Evolutionary conservation across 108 stramenopile species (phyloP).

Genomic region (Nitzschia sp.): DNA sequence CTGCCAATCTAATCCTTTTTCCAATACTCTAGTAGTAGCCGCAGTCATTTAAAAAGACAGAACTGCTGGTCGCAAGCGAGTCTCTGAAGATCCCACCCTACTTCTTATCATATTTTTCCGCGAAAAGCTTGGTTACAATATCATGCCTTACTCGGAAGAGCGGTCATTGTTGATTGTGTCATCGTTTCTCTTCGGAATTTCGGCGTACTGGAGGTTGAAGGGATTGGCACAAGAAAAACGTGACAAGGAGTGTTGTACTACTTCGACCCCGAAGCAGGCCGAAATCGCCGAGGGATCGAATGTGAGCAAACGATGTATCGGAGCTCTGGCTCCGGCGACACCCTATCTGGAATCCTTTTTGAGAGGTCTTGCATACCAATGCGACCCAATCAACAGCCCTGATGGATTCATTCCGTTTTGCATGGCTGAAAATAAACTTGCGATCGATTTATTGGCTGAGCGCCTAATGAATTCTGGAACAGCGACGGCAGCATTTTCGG

Average conservation of each 20-base stretch:
- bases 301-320: constrained; percentile 23
- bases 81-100: no score
- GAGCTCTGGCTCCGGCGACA: constrained; percentile 45
- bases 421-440: constrained; percentile 83
- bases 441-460: constrained; percentile 64
- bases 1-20: no score
- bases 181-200: constrained; percentile 21
- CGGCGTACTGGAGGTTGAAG: constrained; percentile 20
- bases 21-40: no score
- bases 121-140: no score
- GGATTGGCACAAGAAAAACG: constrained; percentile 10
- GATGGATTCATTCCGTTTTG: constrained; percentile 75
- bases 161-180: constrained; percentile 24
- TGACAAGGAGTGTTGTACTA: constrained; percentile 3
- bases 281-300: background rate
- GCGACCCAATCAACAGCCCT: constrained; percentile 55
- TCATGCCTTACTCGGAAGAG: constrained; percentile 13
- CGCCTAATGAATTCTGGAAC: constrained; percentile 67
- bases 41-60: no score
- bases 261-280: background rate
- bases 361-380: constrained; percentile 64
- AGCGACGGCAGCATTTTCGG: constrained; percentile 70
- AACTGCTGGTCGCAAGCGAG: no score
- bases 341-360: constrained; percentile 60
- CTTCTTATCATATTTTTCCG: no score